phyloP scores from a whole-genome alignment of 1,139 yeast genomes.

The Candida tropicalis region DNA sequence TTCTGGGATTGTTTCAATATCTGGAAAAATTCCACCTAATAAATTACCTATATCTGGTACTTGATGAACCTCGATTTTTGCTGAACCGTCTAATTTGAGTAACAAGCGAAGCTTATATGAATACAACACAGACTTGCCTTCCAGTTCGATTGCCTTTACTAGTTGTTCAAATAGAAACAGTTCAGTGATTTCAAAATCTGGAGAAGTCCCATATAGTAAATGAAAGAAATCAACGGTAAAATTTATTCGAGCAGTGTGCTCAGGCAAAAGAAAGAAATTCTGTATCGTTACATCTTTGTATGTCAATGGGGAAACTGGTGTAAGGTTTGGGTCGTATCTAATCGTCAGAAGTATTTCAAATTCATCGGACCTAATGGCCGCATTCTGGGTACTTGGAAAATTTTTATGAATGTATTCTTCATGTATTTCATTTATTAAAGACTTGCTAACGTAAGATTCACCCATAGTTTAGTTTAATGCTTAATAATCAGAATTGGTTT shows the following conservation, averaged over 20 bases:
- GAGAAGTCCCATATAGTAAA: slow-evolving; percentile 20
- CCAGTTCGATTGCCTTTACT: slow-evolving; percentile 38
- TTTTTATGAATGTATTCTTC: slow-evolving; percentile 22
- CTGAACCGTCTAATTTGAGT: slow-evolving; percentile 49
- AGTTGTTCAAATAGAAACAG: slow-evolving; percentile 48
- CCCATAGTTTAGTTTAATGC: background rate
- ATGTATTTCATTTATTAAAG: slow-evolving; percentile 17
- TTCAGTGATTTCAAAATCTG: slow-evolving; percentile 40
- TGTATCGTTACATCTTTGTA: slow-evolving; percentile 29
- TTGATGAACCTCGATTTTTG: slow-evolving; percentile 53
- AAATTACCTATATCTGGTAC: slow-evolving; percentile 40
- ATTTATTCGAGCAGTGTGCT: slow-evolving; percentile 63
- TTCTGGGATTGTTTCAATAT: slow-evolving; percentile 2
- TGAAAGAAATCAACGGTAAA: slow-evolving; percentile 58
- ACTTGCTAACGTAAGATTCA: background rate
- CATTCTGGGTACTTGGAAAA: slow-evolving; percentile 19
- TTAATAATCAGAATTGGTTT: background rate
- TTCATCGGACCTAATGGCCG: slow-evolving; percentile 19
- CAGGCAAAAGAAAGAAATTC: slow-evolving; percentile 62
- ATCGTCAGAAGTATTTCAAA: slow-evolving; percentile 69
- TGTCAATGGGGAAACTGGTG: slow-evolving; percentile 26
- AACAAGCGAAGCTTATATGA: slow-evolving; percentile 66
- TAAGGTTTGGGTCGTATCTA: slow-evolving; percentile 66
- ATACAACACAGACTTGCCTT: slow-evolving; percentile 27
- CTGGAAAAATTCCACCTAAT: slow-evolving; percentile 38